These are phyloP conservation scores for Aaosphaeria arxii DNA, from an alignment of 2,329 filamentous ascomycete genomes.

Conservation along the genomic window DNA sequence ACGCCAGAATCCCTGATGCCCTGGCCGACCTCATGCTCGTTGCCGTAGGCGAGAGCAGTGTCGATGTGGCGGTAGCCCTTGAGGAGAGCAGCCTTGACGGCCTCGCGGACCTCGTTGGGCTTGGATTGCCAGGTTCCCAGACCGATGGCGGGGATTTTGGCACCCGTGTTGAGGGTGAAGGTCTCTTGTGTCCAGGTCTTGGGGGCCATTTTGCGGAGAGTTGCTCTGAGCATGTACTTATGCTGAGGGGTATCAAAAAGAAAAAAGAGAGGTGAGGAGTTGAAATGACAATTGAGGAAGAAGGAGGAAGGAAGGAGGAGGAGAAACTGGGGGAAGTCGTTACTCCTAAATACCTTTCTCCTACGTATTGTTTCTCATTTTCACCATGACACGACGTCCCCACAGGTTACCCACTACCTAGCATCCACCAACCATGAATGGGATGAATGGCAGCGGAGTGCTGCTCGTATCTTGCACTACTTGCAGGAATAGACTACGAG, in stretches of 20 bases:
- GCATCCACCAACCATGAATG: too few relatives aligned
- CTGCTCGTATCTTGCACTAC: too few relatives aligned
- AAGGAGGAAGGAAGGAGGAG: neutral
- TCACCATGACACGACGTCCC: too few relatives aligned
- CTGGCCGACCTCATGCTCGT: conserved; percentile 69
- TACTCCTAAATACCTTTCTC: too few relatives aligned
- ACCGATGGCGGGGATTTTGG: conserved; percentile 71
- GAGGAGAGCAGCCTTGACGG: conserved; percentile 67
- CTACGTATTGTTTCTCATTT: too few relatives aligned
- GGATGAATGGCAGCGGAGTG: too few relatives aligned
- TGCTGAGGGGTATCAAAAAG: conserved; percentile 1
- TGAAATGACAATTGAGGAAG: neutral
- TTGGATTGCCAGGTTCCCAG: conserved; percentile 77
- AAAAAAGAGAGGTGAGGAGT: neutral
- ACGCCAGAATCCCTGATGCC: conserved; percentile 67
- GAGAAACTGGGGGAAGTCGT: conserved; percentile 2
- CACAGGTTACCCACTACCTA: too few relatives aligned
- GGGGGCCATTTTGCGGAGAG: conserved; percentile 29
- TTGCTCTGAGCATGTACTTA: conserved; percentile 17
- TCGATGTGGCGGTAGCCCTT: conserved; percentile 74
- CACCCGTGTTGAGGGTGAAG: conserved; percentile 63
- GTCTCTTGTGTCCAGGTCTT: conserved; percentile 38
- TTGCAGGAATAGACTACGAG: too few relatives aligned
- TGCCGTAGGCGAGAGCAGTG: conserved; percentile 74
- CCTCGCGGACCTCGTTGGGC: conserved; percentile 65